Conservation (phyloP, 2,329 filamentous ascomycete genomes). For the Sclerotinia nivalis region DNA sequence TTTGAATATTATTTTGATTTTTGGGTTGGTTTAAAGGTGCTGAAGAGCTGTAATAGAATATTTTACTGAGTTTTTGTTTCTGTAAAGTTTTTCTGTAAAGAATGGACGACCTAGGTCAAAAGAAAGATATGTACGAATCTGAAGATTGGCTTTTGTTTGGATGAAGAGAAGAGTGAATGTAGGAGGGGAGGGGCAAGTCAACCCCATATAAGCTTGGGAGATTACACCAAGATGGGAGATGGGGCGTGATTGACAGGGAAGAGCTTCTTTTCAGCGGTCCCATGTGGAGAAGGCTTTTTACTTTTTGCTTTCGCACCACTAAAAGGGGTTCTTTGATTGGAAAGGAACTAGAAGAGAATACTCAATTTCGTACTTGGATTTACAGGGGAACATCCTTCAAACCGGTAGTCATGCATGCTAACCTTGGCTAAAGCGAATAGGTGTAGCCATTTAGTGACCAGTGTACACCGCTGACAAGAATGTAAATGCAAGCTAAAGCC, state of each 20-base stretch:
- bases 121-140: constrained; percentile 26
- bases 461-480: not conserved
- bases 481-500: not conserved
- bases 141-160: constrained; percentile 30
- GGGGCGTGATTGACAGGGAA: constrained; percentile 13
- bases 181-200: constrained; percentile 18
- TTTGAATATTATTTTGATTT: constrained; percentile 24
- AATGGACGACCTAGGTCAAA: constrained; percentile 42
- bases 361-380: constrained; percentile 12
- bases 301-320: not conserved
- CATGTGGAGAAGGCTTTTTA: constrained; percentile 15
- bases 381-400: constrained; percentile 14
- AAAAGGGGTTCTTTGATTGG: not conserved
- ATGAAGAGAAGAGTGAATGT: constrained; percentile 30
- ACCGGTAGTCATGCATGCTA: constrained; percentile 12
- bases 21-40: constrained; percentile 25
- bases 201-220: constrained; percentile 31
- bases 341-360: not conserved
- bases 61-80: not conserved
- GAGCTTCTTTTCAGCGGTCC: constrained; percentile 18
- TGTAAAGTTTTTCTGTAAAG: constrained; percentile 34
- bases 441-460: constrained; percentile 1
- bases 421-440: not conserved
- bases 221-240: constrained; percentile 26
- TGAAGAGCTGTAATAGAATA: constrained; percentile 31